Evolutionary conservation across 106 monocot species (phyloP), one percentile per base, ranked within the genome.

Genomic region (Vanilla planifolia): DNA sequence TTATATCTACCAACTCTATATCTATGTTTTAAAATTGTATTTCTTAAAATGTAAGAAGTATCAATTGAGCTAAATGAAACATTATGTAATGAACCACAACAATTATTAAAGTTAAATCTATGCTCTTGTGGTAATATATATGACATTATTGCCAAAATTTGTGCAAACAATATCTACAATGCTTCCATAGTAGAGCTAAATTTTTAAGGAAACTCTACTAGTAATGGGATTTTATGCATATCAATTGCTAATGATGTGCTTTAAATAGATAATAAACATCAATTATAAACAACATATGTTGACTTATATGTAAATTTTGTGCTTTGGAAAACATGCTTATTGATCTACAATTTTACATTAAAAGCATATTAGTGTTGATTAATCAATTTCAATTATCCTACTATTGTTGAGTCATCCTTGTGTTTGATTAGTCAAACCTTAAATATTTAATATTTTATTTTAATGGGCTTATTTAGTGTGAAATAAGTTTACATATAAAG

Each of bases 61-160:
- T 79, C 85, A 47, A 26, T 74, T 39, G 71, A 19, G 53, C 51
- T 98, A 66, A 75, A 71, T 37, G 76, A 84, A 30, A 71, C 81
- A 72, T 59, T 91, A 57, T 63, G 63, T 19, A 47, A 25, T 66
- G 79, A 79, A n/a, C 56, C 77, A 68, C 79, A 75, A 67, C 91
- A 98, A 25, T 61, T 98, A 53, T 66, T 75, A 48, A 98, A 82
- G 69, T 68, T 98, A 55, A 88, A 98, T 62, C 63, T 98, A 13
- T 87, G 91, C 50, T 72, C 65, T 64, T 91, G 96, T 76, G 80
- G 74, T 24, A 20, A 91, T 17, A 67, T 48, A 9, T 65, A 76
- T 42, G 67, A 60, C 50, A 48, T 67, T 73, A 71, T 91, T 27
- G 21, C 68, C 58, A 76, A 78, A 65, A 5, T 88, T 32, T 85